A percentile compares a stretch with the other conserved stretches of the same genome.
phyloP scores from a whole-genome alignment of 768 basidiomycete species.

The Sporobolomyces pararoseus region DNA sequence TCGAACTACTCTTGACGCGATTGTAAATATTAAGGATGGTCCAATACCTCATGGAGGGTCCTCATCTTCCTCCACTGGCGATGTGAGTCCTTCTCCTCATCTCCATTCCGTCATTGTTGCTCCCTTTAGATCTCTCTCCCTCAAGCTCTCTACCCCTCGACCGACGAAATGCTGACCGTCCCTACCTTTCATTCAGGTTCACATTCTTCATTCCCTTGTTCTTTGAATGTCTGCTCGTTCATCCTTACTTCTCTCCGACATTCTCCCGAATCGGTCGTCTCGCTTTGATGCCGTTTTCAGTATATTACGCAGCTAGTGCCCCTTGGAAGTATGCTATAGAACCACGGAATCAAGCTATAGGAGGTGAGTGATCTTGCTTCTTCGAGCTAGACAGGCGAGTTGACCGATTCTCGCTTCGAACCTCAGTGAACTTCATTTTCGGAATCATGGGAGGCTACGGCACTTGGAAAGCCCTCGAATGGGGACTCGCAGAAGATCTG shows the following conservation, averaged over 20 bases:
- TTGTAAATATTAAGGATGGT: neutral
- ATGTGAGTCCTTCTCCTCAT: neutral
- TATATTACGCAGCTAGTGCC: constrained; percentile 8
- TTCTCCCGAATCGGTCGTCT: constrained; percentile 22
- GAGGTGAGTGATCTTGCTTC: constrained; percentile 3
- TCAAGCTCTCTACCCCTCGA: neutral
- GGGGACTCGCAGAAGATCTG: constrained; percentile 28
- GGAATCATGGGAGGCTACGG: constrained; percentile 36
- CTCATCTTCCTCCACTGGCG: constrained; percentile 2
- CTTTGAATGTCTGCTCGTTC: constrained; percentile 31
- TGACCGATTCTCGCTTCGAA: neutral
- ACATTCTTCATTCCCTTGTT: constrained; percentile 29
- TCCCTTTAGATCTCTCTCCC: too few relatives aligned
- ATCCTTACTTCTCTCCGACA: constrained; percentile 18
- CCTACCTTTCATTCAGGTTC: constrained; percentile 5
- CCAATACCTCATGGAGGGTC: constrained; percentile 13
- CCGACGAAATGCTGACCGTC: too few relatives aligned
- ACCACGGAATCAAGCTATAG: constrained; percentile 31
- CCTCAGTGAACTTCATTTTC: constrained; percentile 27
- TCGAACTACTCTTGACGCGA: too few relatives aligned
- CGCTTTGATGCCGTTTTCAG: constrained; percentile 21
- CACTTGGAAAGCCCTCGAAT: constrained; percentile 32
- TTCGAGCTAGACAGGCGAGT: neutral
- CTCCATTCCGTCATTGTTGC: neutral
- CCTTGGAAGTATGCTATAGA: constrained; percentile 28